Evolutionary conservation across 208 protist genomes (phyloP).

Genomic region (Acanthamoeba lenticulata): DNA sequence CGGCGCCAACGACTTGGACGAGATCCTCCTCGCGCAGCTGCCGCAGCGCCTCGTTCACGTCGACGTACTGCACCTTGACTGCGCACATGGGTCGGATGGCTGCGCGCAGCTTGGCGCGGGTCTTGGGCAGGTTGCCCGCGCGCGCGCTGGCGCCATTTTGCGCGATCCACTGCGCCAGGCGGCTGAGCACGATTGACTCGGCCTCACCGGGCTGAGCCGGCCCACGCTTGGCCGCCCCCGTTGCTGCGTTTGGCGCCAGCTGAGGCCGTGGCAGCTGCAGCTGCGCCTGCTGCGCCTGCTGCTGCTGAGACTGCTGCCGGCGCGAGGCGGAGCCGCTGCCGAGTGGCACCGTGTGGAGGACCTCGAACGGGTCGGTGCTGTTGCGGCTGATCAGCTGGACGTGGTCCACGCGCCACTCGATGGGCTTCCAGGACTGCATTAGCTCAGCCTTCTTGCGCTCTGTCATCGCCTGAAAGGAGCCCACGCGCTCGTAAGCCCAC

Average conservation of each 20-base stretch:
- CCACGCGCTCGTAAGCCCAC: too few relatives aligned
- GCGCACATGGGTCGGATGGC: constrained; percentile 59
- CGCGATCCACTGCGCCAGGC: not conserved
- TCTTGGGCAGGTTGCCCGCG: constrained; percentile 36
- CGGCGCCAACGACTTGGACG: not conserved
- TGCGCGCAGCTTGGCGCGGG: not conserved
- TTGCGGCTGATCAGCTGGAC: constrained; percentile 49
- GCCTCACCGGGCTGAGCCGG: too few relatives aligned
- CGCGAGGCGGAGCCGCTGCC: not conserved
- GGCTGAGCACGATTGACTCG: too few relatives aligned
- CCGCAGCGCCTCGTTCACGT: not conserved
- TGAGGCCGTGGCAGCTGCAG: too few relatives aligned
- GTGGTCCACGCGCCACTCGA: constrained; percentile 45
- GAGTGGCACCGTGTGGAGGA: constrained; percentile 38
- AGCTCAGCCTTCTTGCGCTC: constrained; percentile 43
- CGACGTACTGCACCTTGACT: constrained; percentile 2
- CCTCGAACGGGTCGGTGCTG: constrained; percentile 27
- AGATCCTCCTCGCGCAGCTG: constrained; percentile 16
- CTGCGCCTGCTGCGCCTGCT: too few relatives aligned
- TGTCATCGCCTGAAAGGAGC: not conserved
- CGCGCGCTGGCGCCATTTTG: not conserved
- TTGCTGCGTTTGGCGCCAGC: too few relatives aligned
- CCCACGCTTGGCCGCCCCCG: too few relatives aligned
- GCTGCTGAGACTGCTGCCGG: not conserved
- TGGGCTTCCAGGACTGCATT: not conserved